These are phyloP conservation scores for Candida silvatica DNA, from an alignment of 805 yeast genomes.

Conservation along the genomic window DNA sequence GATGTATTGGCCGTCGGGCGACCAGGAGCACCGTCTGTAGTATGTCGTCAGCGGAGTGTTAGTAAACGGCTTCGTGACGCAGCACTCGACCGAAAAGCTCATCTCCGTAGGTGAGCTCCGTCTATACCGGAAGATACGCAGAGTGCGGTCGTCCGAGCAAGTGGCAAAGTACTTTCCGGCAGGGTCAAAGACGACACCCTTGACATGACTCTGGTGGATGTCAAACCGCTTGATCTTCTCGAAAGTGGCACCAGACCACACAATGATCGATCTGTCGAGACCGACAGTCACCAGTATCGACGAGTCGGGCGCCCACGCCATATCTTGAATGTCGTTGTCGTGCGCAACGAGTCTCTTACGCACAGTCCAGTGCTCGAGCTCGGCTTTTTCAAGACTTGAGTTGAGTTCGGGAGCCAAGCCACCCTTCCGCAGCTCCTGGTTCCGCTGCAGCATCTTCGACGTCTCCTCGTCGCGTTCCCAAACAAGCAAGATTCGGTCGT, in stretches of 20 bases:
- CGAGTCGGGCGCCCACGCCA: slow-evolving; percentile 97
- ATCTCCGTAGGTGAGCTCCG: slow-evolving; percentile 52
- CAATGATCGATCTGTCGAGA: slow-evolving; percentile 81
- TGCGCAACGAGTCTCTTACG: slow-evolving; percentile 90
- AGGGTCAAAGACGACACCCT: slow-evolving; percentile 96
- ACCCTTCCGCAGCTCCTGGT: slow-evolving; percentile 12
- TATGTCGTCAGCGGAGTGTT: slow-evolving; percentile 90
- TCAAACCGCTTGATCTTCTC: slow-evolving; percentile 85
- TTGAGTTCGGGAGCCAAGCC: too few species aligned
- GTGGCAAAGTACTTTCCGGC: slow-evolving; percentile 97
- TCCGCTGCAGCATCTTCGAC: slow-evolving; percentile 30
- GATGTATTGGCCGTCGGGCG: slow-evolving; percentile 82
- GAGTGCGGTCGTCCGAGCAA: slow-evolving; percentile 90
- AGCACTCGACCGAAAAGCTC: slow-evolving; percentile 79
- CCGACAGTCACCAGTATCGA: slow-evolving; percentile 89
- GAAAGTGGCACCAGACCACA: slow-evolving; percentile 91
- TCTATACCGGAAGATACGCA: slow-evolving; percentile 80
- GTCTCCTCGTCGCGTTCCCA: slow-evolving; percentile 85
- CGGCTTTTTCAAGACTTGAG: slow-evolving; percentile 42
- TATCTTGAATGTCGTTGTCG: slow-evolving; percentile 95
- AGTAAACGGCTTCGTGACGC: slow-evolving; percentile 75
- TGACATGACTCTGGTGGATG: slow-evolving; percentile 90
- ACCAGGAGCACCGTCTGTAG: slow-evolving; percentile 80
- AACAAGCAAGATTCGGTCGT: slow-evolving; percentile 81
- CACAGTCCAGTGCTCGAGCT: slow-evolving; percentile 91